Evolutionary conservation across 1,139 yeast species (phyloP).

Genomic region (Arxiozyma telluris): DNA sequence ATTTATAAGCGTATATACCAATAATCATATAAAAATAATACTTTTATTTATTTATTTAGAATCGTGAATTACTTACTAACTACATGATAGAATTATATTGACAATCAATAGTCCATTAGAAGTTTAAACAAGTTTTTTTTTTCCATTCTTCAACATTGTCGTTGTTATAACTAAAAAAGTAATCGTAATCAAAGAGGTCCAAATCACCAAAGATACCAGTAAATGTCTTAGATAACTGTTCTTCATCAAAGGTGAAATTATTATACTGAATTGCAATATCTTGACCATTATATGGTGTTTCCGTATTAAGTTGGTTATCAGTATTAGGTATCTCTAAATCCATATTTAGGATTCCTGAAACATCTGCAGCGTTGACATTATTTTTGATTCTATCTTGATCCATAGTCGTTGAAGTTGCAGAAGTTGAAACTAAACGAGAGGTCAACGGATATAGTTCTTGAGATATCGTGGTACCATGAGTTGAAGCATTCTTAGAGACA

Average conservation of each 20-base stretch:
- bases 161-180: conserved; percentile 12
- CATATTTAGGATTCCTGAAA: neutral
- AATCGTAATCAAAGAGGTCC: conserved; percentile 26
- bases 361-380: no score
- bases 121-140: neutral
- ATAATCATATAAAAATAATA: neutral
- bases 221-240: conserved; percentile 9
- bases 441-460: neutral
- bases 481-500: neutral
- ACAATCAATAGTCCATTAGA: neutral
- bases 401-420: neutral
- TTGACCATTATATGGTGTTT: neutral
- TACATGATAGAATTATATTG: neutral
- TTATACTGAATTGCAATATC: neutral
- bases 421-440: neutral
- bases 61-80: neutral
- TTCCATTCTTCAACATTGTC: neutral
- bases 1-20: neutral
- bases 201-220: conserved; percentile 21
- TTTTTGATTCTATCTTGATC: neutral
- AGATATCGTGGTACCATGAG: neutral
- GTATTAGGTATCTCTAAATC: neutral
- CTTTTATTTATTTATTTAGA: neutral
- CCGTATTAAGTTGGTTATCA: neutral
- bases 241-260: neutral